Percentiles rank a stretch among this genome's conserved stretches.
phyloP scores from a whole-genome alignment of 345 rosid species.

The Geranium rotundifolium region DNA sequence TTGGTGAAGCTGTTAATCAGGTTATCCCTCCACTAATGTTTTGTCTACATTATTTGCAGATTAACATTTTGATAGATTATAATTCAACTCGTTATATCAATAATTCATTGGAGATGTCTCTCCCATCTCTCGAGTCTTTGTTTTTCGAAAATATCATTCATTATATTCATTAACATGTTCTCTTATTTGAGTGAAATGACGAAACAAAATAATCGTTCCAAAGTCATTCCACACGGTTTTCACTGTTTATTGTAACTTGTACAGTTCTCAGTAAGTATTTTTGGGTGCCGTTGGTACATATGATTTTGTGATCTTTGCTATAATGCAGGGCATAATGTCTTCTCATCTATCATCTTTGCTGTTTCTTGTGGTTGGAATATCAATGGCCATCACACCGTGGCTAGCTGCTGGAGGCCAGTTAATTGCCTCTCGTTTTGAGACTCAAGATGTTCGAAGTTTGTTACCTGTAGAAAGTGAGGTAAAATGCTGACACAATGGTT shows the following conservation, averaged over 20 bases:
- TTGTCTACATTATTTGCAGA: neutral
- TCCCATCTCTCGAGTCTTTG: too few species aligned
- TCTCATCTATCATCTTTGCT: constrained; percentile 80
- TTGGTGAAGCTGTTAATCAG: constrained; percentile 99
- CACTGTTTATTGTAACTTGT: too few species aligned
- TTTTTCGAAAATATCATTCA: too few species aligned
- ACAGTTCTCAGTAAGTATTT: neutral
- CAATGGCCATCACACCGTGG: constrained; percentile 98
- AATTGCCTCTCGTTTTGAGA: constrained; percentile 92
- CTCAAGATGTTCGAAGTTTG: constrained; percentile 88
- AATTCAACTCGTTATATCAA: too few species aligned
- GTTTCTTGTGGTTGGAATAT: constrained; percentile 91
- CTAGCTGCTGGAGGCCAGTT: constrained; percentile 98
- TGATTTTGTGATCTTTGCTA: constrained; percentile 10
- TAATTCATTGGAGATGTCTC: too few species aligned
- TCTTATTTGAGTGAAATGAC: too few species aligned
- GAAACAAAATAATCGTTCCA: too few species aligned
- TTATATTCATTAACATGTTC: too few species aligned
- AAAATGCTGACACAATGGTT: constrained; percentile 9
- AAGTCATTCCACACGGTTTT: too few species aligned
- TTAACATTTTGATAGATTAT: too few species aligned
- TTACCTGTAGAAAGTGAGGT: constrained; percentile 98
- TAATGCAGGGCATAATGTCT: constrained; percentile 87
- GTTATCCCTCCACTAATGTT: constrained; percentile 21
- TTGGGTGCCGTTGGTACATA: neutral